Evolutionary conservation across 192 early-diverging fungal genomes (phyloP).

Genomic region (Cetraspora pellucida): DNA sequence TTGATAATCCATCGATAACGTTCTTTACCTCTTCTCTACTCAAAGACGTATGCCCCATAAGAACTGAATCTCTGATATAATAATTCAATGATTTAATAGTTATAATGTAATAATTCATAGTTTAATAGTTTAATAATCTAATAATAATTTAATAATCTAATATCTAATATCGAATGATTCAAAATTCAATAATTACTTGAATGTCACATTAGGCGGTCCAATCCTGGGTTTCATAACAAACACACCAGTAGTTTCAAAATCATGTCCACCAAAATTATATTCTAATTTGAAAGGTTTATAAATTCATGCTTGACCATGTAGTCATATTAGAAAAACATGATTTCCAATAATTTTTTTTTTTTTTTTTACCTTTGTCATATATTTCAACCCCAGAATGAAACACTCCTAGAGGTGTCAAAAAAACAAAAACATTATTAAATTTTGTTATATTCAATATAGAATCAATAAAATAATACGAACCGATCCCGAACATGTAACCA

Average conservation of each 20-base stretch:
- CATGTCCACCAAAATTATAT: conserved; percentile 52
- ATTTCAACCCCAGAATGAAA: conserved; percentile 49
- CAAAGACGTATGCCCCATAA: conserved; percentile 20
- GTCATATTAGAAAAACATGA: not conserved
- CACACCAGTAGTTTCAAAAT: conserved; percentile 46
- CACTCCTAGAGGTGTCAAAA: conserved; percentile 39
- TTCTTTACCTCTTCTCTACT: conserved; percentile 24
- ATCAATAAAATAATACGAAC: conserved; percentile 13
- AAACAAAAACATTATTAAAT: not conserved
- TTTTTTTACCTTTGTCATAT: conserved; percentile 40
- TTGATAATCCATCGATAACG: conserved; percentile 21
- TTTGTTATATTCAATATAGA: not conserved
- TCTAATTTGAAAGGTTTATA: conserved; percentile 28
- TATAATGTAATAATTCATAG: not conserved
- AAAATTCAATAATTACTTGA: conserved; percentile 38
- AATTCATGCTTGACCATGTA: not conserved
- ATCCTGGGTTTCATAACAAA: conserved; percentile 44
- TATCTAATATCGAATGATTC: too few relatives aligned
- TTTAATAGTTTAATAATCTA: too few relatives aligned
- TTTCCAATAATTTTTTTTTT: too few relatives aligned
- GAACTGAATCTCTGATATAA: conserved; percentile 18
- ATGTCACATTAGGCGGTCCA: conserved; percentile 45
- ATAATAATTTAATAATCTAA: too few relatives aligned
- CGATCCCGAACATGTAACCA: conserved; percentile 46
- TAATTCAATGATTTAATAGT: not conserved